phyloP scores from a whole-genome alignment of 2,329 filamentous ascomycete species.

The Coniella lustricola region DNA sequence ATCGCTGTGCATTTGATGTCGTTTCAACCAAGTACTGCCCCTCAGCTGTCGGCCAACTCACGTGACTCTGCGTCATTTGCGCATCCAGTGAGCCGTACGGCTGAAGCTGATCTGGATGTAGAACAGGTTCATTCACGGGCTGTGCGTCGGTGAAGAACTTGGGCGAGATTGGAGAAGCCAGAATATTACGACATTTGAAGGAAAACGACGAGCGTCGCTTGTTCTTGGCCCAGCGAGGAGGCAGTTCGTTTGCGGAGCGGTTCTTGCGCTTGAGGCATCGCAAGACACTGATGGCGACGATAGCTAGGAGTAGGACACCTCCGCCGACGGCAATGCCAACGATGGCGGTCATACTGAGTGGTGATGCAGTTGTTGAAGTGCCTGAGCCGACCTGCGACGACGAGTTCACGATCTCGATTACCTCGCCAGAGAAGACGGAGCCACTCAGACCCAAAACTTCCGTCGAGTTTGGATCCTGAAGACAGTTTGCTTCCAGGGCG shows the following conservation, averaged over 20 bases:
- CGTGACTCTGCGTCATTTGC: neutral
- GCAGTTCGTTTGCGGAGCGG: constrained; percentile 22
- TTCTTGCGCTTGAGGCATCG: constrained; percentile 39
- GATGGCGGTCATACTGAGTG: constrained; percentile 24
- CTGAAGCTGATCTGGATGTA: neutral
- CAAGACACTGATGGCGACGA: constrained; percentile 36
- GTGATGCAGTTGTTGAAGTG: neutral
- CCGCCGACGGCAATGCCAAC: constrained; percentile 37
- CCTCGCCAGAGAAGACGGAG: constrained; percentile 35
- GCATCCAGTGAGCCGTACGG: constrained; percentile 23
- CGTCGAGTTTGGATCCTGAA: constrained; percentile 35
- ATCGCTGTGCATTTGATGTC: neutral
- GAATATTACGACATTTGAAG: constrained; percentile 43
- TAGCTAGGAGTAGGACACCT: constrained; percentile 28
- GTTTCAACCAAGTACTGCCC: constrained; percentile 12
- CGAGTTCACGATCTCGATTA: constrained; percentile 17
- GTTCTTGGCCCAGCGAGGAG: constrained; percentile 24
- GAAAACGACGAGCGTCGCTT: constrained; percentile 40
- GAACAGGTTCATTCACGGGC: neutral
- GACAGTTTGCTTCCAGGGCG: constrained; percentile 45
- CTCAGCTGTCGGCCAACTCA: neutral
- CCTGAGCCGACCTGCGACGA: neutral
- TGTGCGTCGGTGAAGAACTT: constrained; percentile 25
- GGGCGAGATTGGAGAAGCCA: constrained; percentile 31
- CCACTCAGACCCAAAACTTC: constrained; percentile 33